Evolutionary conservation across 768 basidiomycete species (phyloP), one percentile per base, ranked within the genome.

Genomic region (Leccinum sublutescens): DNA sequence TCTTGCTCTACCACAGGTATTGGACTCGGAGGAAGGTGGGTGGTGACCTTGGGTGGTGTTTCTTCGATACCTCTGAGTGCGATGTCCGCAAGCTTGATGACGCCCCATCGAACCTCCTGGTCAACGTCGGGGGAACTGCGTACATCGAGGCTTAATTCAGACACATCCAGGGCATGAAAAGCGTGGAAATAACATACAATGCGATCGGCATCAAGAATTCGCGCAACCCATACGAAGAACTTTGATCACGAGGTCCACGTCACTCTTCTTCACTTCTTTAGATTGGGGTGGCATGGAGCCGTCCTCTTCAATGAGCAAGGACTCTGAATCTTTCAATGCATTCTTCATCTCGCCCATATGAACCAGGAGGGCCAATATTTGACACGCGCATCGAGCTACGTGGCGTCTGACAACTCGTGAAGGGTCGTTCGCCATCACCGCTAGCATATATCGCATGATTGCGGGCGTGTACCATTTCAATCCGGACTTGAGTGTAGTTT

Each of bases 341-440:
- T 85, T 79, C 75, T 87, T 91, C 81, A 98, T 88, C 67, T 96
- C 95, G 55, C 95, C 95, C 81, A 98, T 87, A 38, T 90, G 87
- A 3, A 91, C 87, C 38, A 95, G 76, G 9, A 97, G 77, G 8
- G 93, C 89, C 60, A 98, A 79, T 59, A 93, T 93, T 65, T 94
- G 90, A 66, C 91, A 91, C 21, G 92, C 86, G 56, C 83, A 88
- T 47, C 88, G 83, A 5, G 96, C 89, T 38, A 98, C 91, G 72
- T 95, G 90, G 9, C 95, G 85, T 31, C 92, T 87, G 40, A 99
- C 80, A 34, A 83, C 74, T 15, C 89, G 85, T 2, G 93, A 98
- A 9, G 89, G 80, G 69, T 99, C 97, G 67, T 87, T 82, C 8
- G 87, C 85, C 77, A 96, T 87, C 57, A 97, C 89, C 9, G 91